Evolutionary conservation across 2,329 filamentous ascomycete species (phyloP), one percentile per base, ranked within the genome.

Genomic region (Chalara sp.): DNA sequence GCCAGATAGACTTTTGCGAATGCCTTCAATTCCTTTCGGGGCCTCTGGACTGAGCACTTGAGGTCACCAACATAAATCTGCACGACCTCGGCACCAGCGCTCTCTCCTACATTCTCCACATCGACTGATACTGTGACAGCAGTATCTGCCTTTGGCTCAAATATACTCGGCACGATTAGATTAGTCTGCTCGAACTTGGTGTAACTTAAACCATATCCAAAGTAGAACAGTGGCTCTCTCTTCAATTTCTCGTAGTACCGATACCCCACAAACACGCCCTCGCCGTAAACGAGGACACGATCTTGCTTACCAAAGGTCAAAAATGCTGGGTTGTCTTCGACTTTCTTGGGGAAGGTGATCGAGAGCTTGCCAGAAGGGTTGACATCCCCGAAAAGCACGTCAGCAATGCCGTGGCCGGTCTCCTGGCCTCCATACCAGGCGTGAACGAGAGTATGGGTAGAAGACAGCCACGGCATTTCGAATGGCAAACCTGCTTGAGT

Each of bases 341-440:
- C 62, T 12, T 69, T 68, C 43, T 68, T 69, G 1, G 81, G 81
- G 31, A 46, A 46, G 29, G 44, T 79, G 55, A 75, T 80, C 43
- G 72, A 74, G 35, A 39, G 35, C 35, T 13, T 39, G 10, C 35
- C 35, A 13, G 46, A 48, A 5, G 88, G 88, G 63, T 87, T 90
- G 44, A 80, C 76, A 54, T 84, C 78, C 45, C 87, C 88, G 56
- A 88, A 87, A 13, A 92, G 72, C 1, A 92, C 76, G 57, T 92
- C 87, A 0, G 86, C 87, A 54, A 95, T 84, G 8, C 83, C 84
- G 62, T 91, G 89, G 5, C 88, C 89, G 5, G 84, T 86, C 70
- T 93, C 88, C 61, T 93, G 89, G n/a, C 89, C 88, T 53, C 87
- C 86, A 61, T 90, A 93, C 87, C 87, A 93, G 6, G 87, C 87